A percentile compares a stretch with the other conserved stretches of the same genome.
These are phyloP conservation scores for Rhodotorula sp. DNA, from an alignment of 1,284 basidiomycete genomes.

Conservation along the genomic window DNA sequence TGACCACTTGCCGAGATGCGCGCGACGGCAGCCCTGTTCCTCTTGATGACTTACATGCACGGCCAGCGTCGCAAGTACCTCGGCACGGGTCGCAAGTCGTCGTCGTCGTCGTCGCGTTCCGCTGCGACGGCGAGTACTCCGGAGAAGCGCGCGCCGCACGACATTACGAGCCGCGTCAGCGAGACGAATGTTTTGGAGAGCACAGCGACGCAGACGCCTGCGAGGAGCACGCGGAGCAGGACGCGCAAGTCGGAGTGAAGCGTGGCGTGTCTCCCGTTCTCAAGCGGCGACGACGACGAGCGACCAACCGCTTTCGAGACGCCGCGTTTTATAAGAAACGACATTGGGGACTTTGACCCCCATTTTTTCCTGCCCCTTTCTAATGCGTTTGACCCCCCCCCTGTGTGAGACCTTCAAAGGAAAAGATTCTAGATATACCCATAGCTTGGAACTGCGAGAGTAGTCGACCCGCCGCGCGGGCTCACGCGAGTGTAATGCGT, in stretches of 20 bases:
- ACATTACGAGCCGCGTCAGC: slow-evolving; percentile 12
- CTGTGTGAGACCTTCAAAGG: background rate
- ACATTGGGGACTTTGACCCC: background rate
- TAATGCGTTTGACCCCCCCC: background rate
- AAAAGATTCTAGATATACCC: background rate
- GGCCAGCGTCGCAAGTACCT: slow-evolving; percentile 41
- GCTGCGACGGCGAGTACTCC: background rate
- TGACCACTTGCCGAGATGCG: background rate
- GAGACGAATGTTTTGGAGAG: slow-evolving; percentile 1
- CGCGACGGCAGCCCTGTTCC: slow-evolving; percentile 34
- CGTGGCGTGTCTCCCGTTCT: background rate
- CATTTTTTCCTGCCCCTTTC: background rate
- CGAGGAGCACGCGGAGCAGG: slow-evolving; percentile 29
- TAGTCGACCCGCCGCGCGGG: background rate
- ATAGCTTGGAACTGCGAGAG: background rate
- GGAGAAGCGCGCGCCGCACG: background rate
- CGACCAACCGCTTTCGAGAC: background rate
- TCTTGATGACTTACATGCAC: slow-evolving; percentile 45
- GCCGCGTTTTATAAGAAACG: too few relatives aligned
- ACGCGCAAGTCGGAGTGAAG: slow-evolving; percentile 7
- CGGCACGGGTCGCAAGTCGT: background rate
- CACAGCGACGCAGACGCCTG: slow-evolving; percentile 12
- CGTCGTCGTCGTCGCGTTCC: background rate
- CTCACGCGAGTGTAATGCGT: background rate
- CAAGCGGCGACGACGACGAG: too few relatives aligned